A percentile compares a stretch with the other conserved stretches of the same genome.
Evolutionary conservation across 164 flowering plant species (phyloP).

Genomic region (Berberis thunbergii): DNA sequence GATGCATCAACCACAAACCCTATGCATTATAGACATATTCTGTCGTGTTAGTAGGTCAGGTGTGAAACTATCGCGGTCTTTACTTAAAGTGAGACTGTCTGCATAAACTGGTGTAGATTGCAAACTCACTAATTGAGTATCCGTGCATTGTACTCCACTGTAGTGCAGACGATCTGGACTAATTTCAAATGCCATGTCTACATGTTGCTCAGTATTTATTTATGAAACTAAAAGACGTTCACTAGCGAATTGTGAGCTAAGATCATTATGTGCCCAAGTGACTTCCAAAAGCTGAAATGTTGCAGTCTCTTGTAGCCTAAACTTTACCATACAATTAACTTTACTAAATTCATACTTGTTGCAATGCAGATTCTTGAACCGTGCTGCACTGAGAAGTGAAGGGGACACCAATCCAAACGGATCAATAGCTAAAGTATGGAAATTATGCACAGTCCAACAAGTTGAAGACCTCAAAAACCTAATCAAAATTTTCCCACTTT

Average conservation of each 20-base stretch:
- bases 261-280: not conserved
- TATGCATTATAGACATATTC: too few relatives aligned
- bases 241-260: not conserved
- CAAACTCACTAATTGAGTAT: too few relatives aligned
- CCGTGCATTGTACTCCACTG: too few relatives aligned
- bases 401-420: constrained; percentile 15
- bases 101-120: too few relatives aligned
- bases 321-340: not conserved
- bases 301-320: constrained; percentile 37
- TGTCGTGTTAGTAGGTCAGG: too few relatives aligned
- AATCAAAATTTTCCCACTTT: constrained; percentile 44
- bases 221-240: not conserved
- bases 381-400: constrained; percentile 17
- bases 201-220: not conserved
- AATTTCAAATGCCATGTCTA: not conserved
- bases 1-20: too few relatives aligned
- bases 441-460: constrained; percentile 44
- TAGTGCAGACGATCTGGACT: too few relatives aligned
- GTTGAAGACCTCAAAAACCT: constrained; percentile 62
- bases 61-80: too few relatives aligned
- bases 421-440: constrained; percentile 37
- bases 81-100: too few relatives aligned
- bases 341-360: not conserved
- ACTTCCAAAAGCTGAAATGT: not conserved
- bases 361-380: constrained; percentile 45